Evolutionary conservation across 441 rosid species (phyloP).

Genomic region (Codiaeum variegatum): DNA sequence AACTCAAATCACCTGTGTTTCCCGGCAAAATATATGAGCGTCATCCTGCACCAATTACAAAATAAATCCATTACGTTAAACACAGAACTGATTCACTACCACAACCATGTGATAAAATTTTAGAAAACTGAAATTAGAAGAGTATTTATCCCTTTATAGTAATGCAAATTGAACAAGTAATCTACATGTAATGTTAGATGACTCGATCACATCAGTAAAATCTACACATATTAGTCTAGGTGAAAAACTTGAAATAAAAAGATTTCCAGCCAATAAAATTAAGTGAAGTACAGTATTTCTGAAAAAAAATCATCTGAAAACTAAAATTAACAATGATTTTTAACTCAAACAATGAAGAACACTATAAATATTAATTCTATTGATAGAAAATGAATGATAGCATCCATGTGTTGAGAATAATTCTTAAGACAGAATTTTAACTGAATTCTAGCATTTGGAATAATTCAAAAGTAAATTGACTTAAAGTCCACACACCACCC

Average conservation of each 20-base stretch:
- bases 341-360: slow-evolving; percentile 1
- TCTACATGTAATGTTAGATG: not conserved
- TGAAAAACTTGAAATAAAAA: slow-evolving; percentile 3
- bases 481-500: not conserved
- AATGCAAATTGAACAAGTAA: not conserved
- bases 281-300: not conserved
- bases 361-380: not conserved
- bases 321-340: not conserved
- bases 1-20: slow-evolving; percentile 56
- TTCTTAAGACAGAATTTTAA: too few relatives aligned
- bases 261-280: not conserved
- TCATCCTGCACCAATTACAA: slow-evolving; percentile 68
- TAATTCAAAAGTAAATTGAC: too few relatives aligned
- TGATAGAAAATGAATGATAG: not conserved
- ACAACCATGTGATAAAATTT: not conserved
- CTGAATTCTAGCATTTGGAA: not conserved
- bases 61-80: slow-evolving; percentile 7
- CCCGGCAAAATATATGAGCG: slow-evolving; percentile 96
- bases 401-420: not conserved
- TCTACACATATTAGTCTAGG: not conserved
- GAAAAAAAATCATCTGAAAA: not conserved
- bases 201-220: not conserved
- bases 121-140: not conserved
- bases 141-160: not conserved
- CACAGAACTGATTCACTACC: not conserved